phyloP scores from a whole-genome alignment of 2,329 filamentous ascomycete species.

The Fusarium cicatricum region DNA sequence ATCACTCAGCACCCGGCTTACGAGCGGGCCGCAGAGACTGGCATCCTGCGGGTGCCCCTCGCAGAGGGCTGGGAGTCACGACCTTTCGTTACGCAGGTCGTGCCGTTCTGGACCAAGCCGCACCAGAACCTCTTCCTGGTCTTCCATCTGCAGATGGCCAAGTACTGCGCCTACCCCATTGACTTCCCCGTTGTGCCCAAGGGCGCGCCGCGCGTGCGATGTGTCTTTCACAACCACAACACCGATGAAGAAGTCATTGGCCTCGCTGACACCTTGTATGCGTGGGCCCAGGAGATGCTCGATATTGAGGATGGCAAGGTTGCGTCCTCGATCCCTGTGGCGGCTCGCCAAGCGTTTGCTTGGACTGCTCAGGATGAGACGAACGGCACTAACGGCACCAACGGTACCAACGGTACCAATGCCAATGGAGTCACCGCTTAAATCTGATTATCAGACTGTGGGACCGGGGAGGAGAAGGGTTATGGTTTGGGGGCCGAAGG shows the following conservation, averaged over 20 bases:
- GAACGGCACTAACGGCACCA: no score
- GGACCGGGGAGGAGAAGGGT: no score
- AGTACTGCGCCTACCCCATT: constrained; percentile 12
- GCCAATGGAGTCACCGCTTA: constrained; percentile 2
- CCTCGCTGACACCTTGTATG: neutral
- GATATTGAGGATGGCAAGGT: constrained; percentile 13
- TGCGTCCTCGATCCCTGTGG: constrained; percentile 12
- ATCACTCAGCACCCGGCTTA: constrained; percentile 38
- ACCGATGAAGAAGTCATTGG: constrained; percentile 6
- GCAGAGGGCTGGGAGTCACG: constrained; percentile 39
- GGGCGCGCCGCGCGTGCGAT: constrained; percentile 10
- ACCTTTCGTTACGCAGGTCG: constrained; percentile 41
- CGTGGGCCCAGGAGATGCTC: constrained; percentile 21
- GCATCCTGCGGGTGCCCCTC: constrained; percentile 43
- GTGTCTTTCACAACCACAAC: constrained; percentile 20
- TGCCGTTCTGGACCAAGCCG: constrained; percentile 40
- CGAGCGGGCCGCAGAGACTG: constrained; percentile 32
- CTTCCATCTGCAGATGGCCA: constrained; percentile 16
- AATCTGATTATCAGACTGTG: neutral
- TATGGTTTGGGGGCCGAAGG: no score
- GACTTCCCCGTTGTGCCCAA: constrained; percentile 22
- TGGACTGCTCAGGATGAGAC: constrained; percentile 13
- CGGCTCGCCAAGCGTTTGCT: constrained; percentile 12
- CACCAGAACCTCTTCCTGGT: constrained; percentile 13
- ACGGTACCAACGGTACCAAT: neutral